Evolutionary conservation across 164 flowering plant species (phyloP).

Genomic region (Houttuynia cordata): DNA sequence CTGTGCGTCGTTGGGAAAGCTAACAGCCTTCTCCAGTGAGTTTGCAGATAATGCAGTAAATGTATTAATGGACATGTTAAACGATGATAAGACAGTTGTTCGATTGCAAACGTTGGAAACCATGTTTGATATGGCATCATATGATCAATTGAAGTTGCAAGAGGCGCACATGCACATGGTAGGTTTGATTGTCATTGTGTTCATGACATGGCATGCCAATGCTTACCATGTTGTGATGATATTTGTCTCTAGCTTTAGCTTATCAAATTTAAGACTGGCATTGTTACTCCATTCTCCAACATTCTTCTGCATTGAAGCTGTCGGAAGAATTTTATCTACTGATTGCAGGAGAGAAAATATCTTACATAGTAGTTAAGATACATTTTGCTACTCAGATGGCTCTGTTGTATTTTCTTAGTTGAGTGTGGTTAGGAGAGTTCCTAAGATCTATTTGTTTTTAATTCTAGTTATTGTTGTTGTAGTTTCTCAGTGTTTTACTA

Average conservation of each 20-base stretch:
- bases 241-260: no score
- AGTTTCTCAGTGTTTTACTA: constrained; percentile 52
- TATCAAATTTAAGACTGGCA: no score
- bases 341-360: no score
- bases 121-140: constrained; percentile 43
- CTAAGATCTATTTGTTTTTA: not conserved
- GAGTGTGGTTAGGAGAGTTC: no score
- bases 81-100: constrained; percentile 59
- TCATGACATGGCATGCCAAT: not conserved
- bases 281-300: no score
- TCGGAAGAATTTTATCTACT: no score
- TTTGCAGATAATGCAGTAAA: constrained; percentile 53
- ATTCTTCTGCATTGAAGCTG: no score
- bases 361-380: no score
- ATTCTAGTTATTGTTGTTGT: constrained; percentile 9
- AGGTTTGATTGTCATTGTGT: not conserved
- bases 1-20: constrained; percentile 43
- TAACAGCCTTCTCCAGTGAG: constrained; percentile 27
- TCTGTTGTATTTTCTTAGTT: no score
- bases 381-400: no score
- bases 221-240: no score
- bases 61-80: constrained; percentile 58
- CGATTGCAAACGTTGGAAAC: constrained; percentile 54
- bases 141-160: constrained; percentile 35
- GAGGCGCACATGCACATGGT: constrained; percentile 70